Base-by-base conservation (phyloP, 768 basidiomycete species). In the Leucosporidium creatinivorum region DNA sequence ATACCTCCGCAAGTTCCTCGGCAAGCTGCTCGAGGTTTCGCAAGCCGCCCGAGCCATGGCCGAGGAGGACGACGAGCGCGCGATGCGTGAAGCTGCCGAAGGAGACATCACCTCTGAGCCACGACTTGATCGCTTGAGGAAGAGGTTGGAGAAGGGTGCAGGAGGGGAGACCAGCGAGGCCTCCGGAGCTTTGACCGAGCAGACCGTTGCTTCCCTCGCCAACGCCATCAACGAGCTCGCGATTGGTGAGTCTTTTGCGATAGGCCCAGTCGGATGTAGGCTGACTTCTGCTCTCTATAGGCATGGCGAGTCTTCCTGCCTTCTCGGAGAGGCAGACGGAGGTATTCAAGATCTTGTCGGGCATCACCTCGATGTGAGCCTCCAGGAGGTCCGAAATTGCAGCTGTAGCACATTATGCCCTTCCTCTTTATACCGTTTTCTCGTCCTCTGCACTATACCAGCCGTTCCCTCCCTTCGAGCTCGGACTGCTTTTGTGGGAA, bases 171-270 rank as follows among this genome's bases (percentile, higher is more conserved):
- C 78, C 60, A 73, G 70, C 21, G 74, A 78, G 65, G 79, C 79
- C 68, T 78, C 82, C 72, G 76, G 81, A 17, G 30, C 54, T 75
- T 88, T 85, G 67, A 79, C 84, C 0, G 83, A 87, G 66, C 88
- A 87, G 4, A 78, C 83, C 17, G 85, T 86, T 12, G 84, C 89
- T 64, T 80, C 84, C 54, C 87, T 93, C 76, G 83, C 87, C 31
- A 92, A 91, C 76, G 77, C 87, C 65, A 84, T 92, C 60, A 91
- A 90, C 77, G 83, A 82, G 26, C 81, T 92, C 18, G 86, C 87
- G 68, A 74, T 93, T 69, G 63, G 68, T 49, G 30, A 49, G 44
- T 19, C 21, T 23, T 12, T 44, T 6, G 21, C 3, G 17, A 2
- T n/a, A 2, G 17, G 21, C 7, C 9, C 2, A 23, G 9, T 28